phyloP scores from a whole-genome alignment of 352 stramenopile species.

The Globisporangium rhizosaccharum region DNA sequence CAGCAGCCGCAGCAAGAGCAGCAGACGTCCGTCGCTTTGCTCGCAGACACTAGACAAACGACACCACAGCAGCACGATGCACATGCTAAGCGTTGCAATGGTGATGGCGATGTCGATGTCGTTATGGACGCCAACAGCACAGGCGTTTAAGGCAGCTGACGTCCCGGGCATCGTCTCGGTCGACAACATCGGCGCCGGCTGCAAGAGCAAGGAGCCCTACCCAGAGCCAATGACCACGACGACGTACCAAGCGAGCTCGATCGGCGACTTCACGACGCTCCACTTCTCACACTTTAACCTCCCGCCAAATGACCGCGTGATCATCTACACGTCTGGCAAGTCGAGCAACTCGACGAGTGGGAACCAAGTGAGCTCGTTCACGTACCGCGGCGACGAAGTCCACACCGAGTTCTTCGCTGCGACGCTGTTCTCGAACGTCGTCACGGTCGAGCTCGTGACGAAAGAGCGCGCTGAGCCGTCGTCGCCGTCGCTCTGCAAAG shows the following conservation, averaged over 20 bases:
- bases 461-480: conserved; percentile 9
- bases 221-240: conserved; percentile 16
- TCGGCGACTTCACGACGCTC: conserved; percentile 53
- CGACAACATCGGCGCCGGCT: conserved; percentile 29
- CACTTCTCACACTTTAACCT: conserved; percentile 69
- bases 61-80: no score
- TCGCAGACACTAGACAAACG: no score
- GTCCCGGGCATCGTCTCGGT: background rate
- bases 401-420: conserved; percentile 29
- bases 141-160: background rate
- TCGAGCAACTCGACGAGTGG: conserved; percentile 12
- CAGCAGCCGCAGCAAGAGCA: no score
- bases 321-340: conserved; percentile 23
- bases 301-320: conserved; percentile 45
- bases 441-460: conserved; percentile 53
- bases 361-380: conserved; percentile 23
- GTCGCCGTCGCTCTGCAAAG: conserved; percentile 27
- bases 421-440: conserved; percentile 27
- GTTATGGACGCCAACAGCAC: background rate
- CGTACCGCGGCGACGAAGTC: conserved; percentile 31
- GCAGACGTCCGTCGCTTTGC: no score
- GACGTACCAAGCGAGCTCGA: conserved; percentile 30
- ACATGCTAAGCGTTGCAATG: no score
- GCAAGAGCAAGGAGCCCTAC: conserved; percentile 19
- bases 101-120: no score